A percentile compares a stretch with the other conserved stretches of the same genome.
Evolutionary conservation across 345 rosid species (phyloP).

Genomic region (Hibiscus trionum): DNA sequence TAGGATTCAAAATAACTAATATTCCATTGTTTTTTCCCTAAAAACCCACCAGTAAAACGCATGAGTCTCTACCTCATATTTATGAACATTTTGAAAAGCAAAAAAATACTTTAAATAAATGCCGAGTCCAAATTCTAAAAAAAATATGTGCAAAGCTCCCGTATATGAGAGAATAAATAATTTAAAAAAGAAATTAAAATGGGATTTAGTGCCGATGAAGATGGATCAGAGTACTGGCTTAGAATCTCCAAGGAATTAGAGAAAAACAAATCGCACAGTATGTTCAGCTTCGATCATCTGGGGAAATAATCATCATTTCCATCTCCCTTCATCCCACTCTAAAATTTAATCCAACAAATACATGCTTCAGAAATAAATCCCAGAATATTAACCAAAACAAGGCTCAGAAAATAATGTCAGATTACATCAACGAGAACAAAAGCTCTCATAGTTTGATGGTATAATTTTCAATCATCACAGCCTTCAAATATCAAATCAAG

Average conservation of each 20-base stretch:
- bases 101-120: too few species aligned
- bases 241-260: neutral
- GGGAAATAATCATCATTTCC: constrained; percentile 17
- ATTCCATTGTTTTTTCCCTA: too few species aligned
- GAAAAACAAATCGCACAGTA: neutral
- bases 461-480: neutral
- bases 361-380: too few species aligned
- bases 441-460: constrained; percentile 7
- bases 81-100: too few species aligned
- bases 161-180: too few species aligned
- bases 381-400: neutral
- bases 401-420: neutral
- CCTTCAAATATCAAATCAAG: neutral
- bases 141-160: too few species aligned
- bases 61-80: too few species aligned
- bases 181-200: neutral
- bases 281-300: constrained; percentile 16
- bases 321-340: neutral
- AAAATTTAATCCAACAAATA: too few species aligned
- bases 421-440: neutral
- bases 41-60: too few species aligned
- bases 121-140: too few species aligned
- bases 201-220: neutral
- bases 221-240: constrained; percentile 11
- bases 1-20: too few species aligned